Evolutionary conservation across 306 rosid species (phyloP).

Genomic region (Medicago truncatula): DNA sequence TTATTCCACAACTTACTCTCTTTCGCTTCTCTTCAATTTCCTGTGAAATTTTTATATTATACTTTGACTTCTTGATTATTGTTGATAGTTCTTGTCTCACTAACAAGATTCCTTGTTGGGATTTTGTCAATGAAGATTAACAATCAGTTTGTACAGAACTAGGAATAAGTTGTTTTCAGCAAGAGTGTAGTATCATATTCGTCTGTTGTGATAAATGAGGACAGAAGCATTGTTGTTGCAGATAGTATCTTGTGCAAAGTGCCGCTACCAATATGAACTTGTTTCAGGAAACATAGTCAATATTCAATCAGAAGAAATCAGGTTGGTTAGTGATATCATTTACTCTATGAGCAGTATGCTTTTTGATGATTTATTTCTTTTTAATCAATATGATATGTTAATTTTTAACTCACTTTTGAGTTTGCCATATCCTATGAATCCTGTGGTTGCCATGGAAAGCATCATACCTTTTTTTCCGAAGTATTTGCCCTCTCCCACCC

Average conservation of each 20-base stretch:
- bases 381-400: constrained; percentile 10
- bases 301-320: constrained; percentile 92
- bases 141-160: background rate
- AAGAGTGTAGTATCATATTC: background rate
- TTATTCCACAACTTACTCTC: constrained; percentile 19
- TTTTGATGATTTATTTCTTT: background rate
- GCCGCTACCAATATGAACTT: constrained; percentile 92
- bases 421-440: constrained; percentile 11
- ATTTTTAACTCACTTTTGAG: constrained; percentile 28
- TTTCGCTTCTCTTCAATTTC: constrained; percentile 26
- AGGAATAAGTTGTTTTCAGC: constrained; percentile 14
- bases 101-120: constrained; percentile 15
- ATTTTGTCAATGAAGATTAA: constrained; percentile 23
- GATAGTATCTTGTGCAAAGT: constrained; percentile 90
- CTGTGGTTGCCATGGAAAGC: constrained; percentile 16
- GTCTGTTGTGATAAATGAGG: constrained; percentile 36
- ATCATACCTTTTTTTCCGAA: constrained; percentile 26
- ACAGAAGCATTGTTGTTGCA: constrained; percentile 51
- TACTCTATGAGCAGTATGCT: constrained; percentile 19
- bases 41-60: background rate
- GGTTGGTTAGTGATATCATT: constrained; percentile 61
- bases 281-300: constrained; percentile 81
- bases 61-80: constrained; percentile 4
- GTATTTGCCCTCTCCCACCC: background rate
- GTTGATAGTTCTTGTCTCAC: constrained; percentile 22